Base-by-base conservation (phyloP, 805 yeast species). In the Yarrowia alimentaria region DNA sequence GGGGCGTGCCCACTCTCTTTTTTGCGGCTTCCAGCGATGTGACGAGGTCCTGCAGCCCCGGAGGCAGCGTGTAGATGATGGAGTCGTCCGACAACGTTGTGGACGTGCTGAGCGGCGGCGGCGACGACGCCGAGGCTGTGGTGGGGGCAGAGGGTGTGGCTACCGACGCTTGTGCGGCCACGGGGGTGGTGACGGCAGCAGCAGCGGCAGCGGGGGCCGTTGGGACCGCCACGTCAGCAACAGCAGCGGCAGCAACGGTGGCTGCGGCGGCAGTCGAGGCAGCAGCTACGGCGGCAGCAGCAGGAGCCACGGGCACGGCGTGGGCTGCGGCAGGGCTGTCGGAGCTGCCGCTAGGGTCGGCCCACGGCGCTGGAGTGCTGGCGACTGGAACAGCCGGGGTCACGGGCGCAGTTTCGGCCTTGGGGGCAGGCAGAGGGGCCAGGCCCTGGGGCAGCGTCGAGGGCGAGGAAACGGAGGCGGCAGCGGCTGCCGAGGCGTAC, bases 401-500 rank as follows among this genome's bases (percentile, higher is more conserved):
- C n/a, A n/a, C n/a, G n/a, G n/a, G n/a, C n/a, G n/a, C n/a, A n/a
- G n/a, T n/a, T 5, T 40, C 37, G 8, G 35, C 43, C 6, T 43
- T 43, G n/a, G 50, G 50, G 6, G 50, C 50, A 12, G 50, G 50
- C 10, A 43, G 10, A 12, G 50, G 50, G 7, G 50, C 50, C 28
- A 43, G 37, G 9, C 50, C 50, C 8, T 30, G 50, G 2, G 50
- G 50, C 9, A 43, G n/a, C 6, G 50, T 17, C 3, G 11, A 13
- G 51, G 50, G 19, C 54, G 61, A 25, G 26, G 43, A 3, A 53
- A 61, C 57, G 17, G 64, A 59, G 5, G 61, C 50, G 1, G 64
- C 74, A 2, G 73, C 77, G 3, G 77, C 78, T 6, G 79, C 78
- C 1, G 79, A 68, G 0, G 82, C 70, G 71, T 81, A 79, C 59